Evolutionary conservation across 2,329 filamentous ascomycete species (phyloP).

Genomic region (Xylariomycetidae sp.): DNA sequence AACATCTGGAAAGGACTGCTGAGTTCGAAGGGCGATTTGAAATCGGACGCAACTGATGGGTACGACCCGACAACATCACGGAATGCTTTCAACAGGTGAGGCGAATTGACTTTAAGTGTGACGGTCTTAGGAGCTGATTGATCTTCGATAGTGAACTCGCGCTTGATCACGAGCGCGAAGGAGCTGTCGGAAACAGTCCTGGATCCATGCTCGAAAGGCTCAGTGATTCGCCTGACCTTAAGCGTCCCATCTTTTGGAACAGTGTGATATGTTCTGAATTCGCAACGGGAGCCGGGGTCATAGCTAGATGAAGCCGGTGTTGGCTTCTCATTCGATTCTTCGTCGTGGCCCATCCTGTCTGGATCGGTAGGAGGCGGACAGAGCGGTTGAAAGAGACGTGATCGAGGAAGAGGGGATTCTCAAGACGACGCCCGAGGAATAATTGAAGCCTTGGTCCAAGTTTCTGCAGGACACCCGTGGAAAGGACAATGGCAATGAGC

Average conservation of each 20-base stretch:
- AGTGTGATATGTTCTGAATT: slow-evolving; percentile 9
- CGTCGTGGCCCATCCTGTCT: not conserved
- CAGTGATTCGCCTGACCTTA: slow-evolving; percentile 4
- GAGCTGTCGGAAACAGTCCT: slow-evolving; percentile 3
- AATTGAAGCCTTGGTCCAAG: too few relatives aligned
- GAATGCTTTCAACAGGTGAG: slow-evolving; percentile 11
- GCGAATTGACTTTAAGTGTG: slow-evolving; percentile 14
- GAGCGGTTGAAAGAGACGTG: too few relatives aligned
- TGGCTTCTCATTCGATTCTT: not conserved
- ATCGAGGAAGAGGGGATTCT: too few relatives aligned
- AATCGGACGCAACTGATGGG: slow-evolving; percentile 10
- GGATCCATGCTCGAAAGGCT: slow-evolving; percentile 6
- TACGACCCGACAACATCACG: slow-evolving; percentile 10
- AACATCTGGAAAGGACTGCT: slow-evolving; percentile 12
- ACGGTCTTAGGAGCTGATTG: slow-evolving; percentile 6
- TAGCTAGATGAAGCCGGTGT: not conserved
- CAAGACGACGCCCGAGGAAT: too few relatives aligned
- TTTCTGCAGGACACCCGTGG: too few relatives aligned
- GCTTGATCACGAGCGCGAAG: slow-evolving; percentile 10
- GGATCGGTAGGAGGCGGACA: too few relatives aligned
- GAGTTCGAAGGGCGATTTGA: slow-evolving; percentile 12
- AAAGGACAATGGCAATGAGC: too few relatives aligned
- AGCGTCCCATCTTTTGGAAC: slow-evolving; percentile 9
- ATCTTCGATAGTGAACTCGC: slow-evolving; percentile 7
- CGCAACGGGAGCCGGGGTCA: slow-evolving; percentile 6